Base-by-base conservation (phyloP, 139 green algal species). In the Desmodesmus armatus region DNA sequence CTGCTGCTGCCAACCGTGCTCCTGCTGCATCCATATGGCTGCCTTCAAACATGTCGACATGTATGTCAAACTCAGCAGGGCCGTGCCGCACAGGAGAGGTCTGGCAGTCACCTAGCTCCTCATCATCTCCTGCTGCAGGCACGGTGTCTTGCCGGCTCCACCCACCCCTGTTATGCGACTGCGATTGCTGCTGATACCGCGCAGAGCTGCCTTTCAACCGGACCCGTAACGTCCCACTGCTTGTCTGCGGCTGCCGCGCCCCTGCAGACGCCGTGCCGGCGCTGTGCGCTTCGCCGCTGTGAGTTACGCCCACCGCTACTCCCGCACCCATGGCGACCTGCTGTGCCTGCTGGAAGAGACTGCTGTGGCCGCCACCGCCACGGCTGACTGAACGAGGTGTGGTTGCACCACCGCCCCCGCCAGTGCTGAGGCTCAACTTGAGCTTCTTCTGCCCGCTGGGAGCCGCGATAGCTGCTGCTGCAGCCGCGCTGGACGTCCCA, bases 91-190 rank as follows among this genome's bases (percentile, higher is more conserved):
- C 76, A 29, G 76, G 76, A 13, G 53, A 72, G 23, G 76, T 82
- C 37, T 82, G 76, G 76, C 76, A 82, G 37, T 82, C 76, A 27
- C 55, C 76, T 2, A 72, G 55, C 27, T 82, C 76, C 39, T 82
- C 76, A 43, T 82, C 76, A 40, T 82, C 76, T 27, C 35, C 75
- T 47, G 35, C 75, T 53, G 75, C 53, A 53, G 33, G 51, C 73
- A 19, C 21, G 35, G 35, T 29, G 15, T 19, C 35, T 19, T 21
- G 17, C 15, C 29, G 49, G 43, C 29, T 25, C 29, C 31, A n/a
- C 5, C 53, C 25, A 17, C 35, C 31, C 53, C 53, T 40, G 37
- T 39, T n/a, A n/a, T n/a, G n/a, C n/a, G n/a, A n/a, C 55, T 71
- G n/a, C 40, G 35, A 33, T 55, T 82, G 37, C 41, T 72, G 76